Evolutionary conservation across 495 filamentous ascomycete species (phyloP), one percentile per base, ranked within the genome.

Genomic region (Neurospora sp.): DNA sequence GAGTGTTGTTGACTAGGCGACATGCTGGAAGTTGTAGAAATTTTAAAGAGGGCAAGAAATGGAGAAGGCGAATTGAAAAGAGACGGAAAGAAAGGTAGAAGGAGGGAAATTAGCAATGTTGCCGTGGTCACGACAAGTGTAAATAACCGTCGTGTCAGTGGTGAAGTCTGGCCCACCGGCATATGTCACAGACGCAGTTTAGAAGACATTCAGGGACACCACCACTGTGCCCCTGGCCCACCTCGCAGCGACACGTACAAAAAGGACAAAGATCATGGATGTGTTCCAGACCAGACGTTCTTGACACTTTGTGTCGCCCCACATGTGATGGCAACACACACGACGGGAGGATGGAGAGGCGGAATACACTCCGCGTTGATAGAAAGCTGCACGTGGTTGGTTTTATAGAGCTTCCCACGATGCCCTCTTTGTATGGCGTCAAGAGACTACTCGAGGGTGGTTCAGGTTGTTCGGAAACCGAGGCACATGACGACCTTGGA

Each of bases 1-100:
- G 85, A 85, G 14, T 82, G 73, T 73, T 87, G 86, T 61, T 78
- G 78, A 39, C 77, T 40, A 12, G 44, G 79, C 75, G 75, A 74
- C 81, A 78, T 78, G 16, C 27, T 76, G 72, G 14, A 59, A 18
- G 12, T 72, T 72, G 4, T 27, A 31, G 14, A 41, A 7, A 59
- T 27, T 7, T 9, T 10, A 14, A 12, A 59, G 20, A 59, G 48
- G 20, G 20, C 20, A 35, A 35, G 27, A 35, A 61, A 35, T 27
- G 27, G 27, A 35, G 53, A 65, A 9, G 10, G 4, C 12, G 22
- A 31, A 8, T 9, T 14, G 22, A 31, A 61, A 53, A 61, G 10
- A 16, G 22, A 61, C 4, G 22, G 53, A 31, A 27, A 61, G 53
- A 61, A 61, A 7, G 48, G 22, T 1, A 16, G 22, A 61, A 65